Evolutionary conservation across 2,329 filamentous ascomycete genomes (phyloP).

Genomic region (Mycosphaerella sp.): DNA sequence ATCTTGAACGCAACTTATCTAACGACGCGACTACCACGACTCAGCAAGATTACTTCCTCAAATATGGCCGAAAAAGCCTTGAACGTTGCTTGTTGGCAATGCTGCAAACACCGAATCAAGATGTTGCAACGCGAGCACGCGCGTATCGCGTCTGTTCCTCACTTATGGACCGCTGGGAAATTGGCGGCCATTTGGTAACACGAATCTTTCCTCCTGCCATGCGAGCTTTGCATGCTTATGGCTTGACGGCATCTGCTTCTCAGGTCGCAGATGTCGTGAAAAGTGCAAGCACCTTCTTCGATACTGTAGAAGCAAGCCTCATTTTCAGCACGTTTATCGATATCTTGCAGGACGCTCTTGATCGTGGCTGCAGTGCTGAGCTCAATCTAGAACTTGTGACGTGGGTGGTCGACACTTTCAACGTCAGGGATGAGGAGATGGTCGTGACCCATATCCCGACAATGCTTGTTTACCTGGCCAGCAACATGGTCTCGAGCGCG

Average conservation of each 20-base stretch:
- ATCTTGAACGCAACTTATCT: constrained; percentile 30
- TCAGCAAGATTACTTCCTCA: constrained; percentile 66
- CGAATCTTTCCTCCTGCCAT: constrained; percentile 83
- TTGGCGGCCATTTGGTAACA: constrained; percentile 81
- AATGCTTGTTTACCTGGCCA: constrained; percentile 43
- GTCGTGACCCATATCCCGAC: constrained; percentile 75
- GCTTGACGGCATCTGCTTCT: constrained; percentile 56
- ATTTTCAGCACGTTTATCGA: constrained; percentile 56
- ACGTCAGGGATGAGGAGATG: constrained; percentile 95
- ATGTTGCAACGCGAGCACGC: constrained; percentile 63
- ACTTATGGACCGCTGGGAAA: constrained; percentile 97
- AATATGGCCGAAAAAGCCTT: constrained; percentile 67
- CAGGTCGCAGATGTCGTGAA: constrained; percentile 81
- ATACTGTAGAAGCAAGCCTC: constrained; percentile 87
- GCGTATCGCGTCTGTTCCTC: constrained; percentile 91
- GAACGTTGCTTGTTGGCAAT: constrained; percentile 68
- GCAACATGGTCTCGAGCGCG: constrained; percentile 9
- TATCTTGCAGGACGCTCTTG: constrained; percentile 17
- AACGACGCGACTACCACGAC: constrained; percentile 49
- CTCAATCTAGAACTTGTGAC: constrained; percentile 63
- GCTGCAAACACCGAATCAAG: constrained; percentile 53
- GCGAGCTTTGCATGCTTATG: constrained; percentile 69
- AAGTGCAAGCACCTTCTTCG: constrained; percentile 93
- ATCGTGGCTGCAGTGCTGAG: background rate
- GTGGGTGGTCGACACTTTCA: constrained; percentile 84